phyloP scores from a whole-genome alignment of 768 basidiomycete genomes.

The Mycena epipterygia region DNA sequence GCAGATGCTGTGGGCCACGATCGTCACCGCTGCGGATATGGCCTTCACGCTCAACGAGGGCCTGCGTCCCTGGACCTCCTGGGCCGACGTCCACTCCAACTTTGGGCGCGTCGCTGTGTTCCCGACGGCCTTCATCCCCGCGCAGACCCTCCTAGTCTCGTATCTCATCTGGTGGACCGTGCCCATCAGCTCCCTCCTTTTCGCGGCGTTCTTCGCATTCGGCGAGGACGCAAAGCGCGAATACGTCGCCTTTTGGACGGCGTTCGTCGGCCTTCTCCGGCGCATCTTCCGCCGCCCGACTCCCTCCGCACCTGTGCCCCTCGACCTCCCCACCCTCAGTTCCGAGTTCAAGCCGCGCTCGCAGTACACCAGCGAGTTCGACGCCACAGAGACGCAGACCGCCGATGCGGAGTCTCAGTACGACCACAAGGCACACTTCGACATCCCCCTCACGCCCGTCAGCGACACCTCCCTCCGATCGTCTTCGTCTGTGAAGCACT shows the following conservation, averaged over 20 bases:
- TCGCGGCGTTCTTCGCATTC: not conserved
- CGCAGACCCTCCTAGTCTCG: not conserved
- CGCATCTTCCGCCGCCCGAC: not conserved
- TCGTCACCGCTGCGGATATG: conserved; percentile 41
- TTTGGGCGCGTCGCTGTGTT: conserved; percentile 53
- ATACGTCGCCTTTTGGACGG: not conserved
- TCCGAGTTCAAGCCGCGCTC: not conserved
- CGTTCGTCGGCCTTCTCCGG: not conserved
- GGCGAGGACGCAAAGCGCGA: not conserved
- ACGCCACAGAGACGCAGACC: not conserved
- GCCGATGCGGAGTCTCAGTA: not conserved
- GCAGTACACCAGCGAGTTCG: not conserved
- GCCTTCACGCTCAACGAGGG: conserved; percentile 9
- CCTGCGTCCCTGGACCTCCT: conserved; percentile 50
- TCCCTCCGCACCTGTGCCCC: not conserved
- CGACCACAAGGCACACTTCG: not conserved
- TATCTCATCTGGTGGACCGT: conserved; percentile 1
- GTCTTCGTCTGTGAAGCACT: not conserved
- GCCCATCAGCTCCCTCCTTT: not conserved
- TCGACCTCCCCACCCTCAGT: not conserved
- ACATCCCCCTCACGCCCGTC: not conserved
- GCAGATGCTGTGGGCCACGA: conserved; percentile 41
- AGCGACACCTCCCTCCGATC: not conserved
- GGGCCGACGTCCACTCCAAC: conserved; percentile 52
- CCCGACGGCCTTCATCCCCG: conserved; percentile 51